These are phyloP conservation scores for Immersiporthe knoxdaviesiana DNA, from an alignment of 2,329 filamentous ascomycete genomes.

Conservation along the genomic window DNA sequence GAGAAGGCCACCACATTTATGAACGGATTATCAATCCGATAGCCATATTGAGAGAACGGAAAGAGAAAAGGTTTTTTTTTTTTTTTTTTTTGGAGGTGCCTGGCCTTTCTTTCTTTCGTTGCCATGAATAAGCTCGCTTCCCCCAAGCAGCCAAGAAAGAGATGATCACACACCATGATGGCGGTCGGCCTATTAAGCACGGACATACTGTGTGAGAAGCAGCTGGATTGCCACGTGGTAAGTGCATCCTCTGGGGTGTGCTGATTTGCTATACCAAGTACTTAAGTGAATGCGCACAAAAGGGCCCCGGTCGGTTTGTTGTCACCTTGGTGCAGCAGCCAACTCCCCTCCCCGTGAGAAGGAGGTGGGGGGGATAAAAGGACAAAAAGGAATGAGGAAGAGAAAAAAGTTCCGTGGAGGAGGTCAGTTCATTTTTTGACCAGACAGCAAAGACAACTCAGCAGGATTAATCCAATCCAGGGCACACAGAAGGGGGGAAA, in stretches of 20 bases:
- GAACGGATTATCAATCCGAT: background rate
- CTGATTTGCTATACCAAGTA: constrained; percentile 3
- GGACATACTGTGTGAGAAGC: background rate
- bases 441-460: background rate
- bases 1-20: background rate
- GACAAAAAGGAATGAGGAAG: background rate
- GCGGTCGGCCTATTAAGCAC: background rate
- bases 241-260: background rate
- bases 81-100: background rate
- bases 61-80: background rate
- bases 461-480: too few relatives aligned
- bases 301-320: background rate
- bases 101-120: too few relatives aligned
- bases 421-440: background rate
- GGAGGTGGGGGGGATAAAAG: background rate
- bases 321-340: background rate
- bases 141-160: background rate
- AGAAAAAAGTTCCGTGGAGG: background rate
- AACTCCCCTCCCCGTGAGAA: background rate
- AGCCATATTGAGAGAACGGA: background rate
- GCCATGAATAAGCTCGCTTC: constrained; percentile 8
- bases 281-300: background rate
- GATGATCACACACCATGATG: background rate
- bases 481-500: too few relatives aligned
- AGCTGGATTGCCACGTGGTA: constrained; percentile 13